phyloP scores from a whole-genome alignment of 345 rosid genomes.

The Syzygium oleosum region DNA sequence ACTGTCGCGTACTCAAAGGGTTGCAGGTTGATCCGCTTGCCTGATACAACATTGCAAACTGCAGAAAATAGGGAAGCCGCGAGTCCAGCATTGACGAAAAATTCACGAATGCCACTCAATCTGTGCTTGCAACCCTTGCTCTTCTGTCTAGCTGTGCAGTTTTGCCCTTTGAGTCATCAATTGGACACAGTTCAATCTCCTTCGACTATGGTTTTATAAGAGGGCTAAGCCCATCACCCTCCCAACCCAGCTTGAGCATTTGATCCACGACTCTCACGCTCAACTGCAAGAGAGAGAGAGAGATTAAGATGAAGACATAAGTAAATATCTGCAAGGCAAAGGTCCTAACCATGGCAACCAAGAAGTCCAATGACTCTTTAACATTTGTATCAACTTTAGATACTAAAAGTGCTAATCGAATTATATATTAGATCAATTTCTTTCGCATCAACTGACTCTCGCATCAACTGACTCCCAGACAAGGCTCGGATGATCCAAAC shows the following conservation, averaged over 20 bases:
- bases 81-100: neutral
- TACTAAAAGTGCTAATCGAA: neutral
- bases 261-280: constrained; percentile 90
- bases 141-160: neutral
- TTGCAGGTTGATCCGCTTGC: neutral
- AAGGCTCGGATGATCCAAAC: neutral
- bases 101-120: neutral
- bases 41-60: neutral
- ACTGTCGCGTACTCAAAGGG: neutral
- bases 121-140: neutral
- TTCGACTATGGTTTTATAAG: constrained; percentile 21
- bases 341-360: neutral
- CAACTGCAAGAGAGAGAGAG: constrained; percentile 39
- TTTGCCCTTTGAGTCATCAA: neutral
- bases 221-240: constrained; percentile 72
- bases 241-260: constrained; percentile 99
- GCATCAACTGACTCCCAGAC: neutral
- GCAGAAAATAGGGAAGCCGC: neutral
- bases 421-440: neutral
- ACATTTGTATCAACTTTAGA: neutral
- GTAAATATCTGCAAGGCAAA: neutral
- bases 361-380: neutral
- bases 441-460: neutral
- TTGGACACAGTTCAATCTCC: neutral
- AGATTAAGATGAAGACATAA: neutral